Conservation (phyloP, 1,284 basidiomycete genomes). For the Ceratobasidium sp. region DNA sequence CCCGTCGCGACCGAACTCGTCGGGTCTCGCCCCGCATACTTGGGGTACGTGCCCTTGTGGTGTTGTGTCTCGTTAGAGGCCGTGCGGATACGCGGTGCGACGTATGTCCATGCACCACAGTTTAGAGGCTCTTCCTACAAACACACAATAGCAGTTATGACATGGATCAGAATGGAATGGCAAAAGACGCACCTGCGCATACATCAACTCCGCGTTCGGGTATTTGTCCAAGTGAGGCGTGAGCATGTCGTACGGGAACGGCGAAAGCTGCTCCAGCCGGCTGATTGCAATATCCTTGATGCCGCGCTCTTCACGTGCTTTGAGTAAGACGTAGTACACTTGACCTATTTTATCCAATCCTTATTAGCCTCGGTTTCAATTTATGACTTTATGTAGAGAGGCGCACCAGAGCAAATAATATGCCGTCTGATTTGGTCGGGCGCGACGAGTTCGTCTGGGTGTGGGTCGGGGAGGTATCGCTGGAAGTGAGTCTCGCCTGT, state of each 20-base stretch:
- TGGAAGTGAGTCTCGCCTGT: constrained; percentile 90
- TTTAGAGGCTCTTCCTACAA: constrained; percentile 87
- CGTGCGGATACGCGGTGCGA: constrained; percentile 89
- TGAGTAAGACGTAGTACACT: constrained; percentile 90
- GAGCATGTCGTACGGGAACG: constrained; percentile 93
- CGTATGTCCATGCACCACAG: constrained; percentile 93
- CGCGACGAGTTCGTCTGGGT: constrained; percentile 76
- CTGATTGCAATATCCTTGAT: constrained; percentile 95
- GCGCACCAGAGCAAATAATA: constrained; percentile 83
- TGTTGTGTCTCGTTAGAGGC: constrained; percentile 86
- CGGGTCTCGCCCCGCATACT: constrained; percentile 88
- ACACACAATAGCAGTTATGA: neutral
- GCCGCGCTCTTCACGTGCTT: constrained; percentile 89
- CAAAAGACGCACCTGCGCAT: constrained; percentile 75
- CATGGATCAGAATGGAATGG: neutral
- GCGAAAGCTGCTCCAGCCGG: constrained; percentile 93
- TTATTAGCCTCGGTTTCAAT: too few species aligned
- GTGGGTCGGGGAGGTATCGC: constrained; percentile 90
- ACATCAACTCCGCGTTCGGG: constrained; percentile 91
- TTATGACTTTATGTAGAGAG: neutral
- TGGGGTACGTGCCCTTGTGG: constrained; percentile 90
- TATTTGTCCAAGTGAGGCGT: constrained; percentile 94
- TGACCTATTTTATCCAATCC: constrained; percentile 72
- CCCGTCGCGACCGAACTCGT: constrained; percentile 92
- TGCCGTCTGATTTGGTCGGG: constrained; percentile 92